Conservation (phyloP, 2,329 filamentous ascomycete genomes). For the Talaromyces albobiverticillius region DNA sequence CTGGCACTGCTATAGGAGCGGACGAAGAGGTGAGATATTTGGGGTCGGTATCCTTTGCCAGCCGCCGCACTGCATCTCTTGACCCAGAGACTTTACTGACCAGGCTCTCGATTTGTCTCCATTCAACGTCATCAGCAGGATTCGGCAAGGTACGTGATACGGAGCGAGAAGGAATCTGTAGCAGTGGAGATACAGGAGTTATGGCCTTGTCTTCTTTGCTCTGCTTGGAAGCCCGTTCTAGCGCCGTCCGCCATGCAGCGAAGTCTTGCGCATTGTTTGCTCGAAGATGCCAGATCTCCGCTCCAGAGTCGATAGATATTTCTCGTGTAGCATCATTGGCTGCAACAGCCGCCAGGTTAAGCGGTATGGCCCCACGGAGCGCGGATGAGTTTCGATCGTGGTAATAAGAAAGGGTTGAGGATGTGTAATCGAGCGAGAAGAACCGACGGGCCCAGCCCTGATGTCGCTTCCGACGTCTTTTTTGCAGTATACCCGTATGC, state of each 20-base stretch:
- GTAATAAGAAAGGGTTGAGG: conserved; percentile 94
- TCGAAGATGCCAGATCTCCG: conserved; percentile 92
- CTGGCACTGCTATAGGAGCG: conserved; percentile 17
- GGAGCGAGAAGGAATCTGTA: conserved; percentile 30
- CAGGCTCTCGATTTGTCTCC: conserved; percentile 79
- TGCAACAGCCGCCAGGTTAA: conserved; percentile 86
- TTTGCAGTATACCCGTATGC: conserved; percentile 81
- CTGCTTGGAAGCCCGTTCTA: conserved; percentile 73
- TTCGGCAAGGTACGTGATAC: conserved; percentile 26
- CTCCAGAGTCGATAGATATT: conserved; percentile 94
- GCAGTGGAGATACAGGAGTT: conserved; percentile 23
- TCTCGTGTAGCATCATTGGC: conserved; percentile 84
- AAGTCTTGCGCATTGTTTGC: conserved; percentile 83
- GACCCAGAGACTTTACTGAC: conserved; percentile 84
- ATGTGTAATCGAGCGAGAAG: conserved; percentile 93
- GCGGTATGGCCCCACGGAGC: conserved; percentile 83
- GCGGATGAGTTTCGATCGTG: conserved; percentile 91
- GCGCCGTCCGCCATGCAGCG: conserved; percentile 76
- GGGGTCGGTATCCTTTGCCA: conserved; percentile 79
- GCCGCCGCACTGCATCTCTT: conserved; percentile 78
- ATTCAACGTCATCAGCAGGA: conserved; percentile 71
- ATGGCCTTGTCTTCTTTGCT: conserved; percentile 28
- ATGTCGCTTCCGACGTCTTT: conserved; percentile 87
- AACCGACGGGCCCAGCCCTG: conserved; percentile 91
- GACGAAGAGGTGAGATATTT: conserved; percentile 46